Conservation (phyloP, 2,329 filamentous ascomycete species). For the Karstenula rhodostoma region DNA sequence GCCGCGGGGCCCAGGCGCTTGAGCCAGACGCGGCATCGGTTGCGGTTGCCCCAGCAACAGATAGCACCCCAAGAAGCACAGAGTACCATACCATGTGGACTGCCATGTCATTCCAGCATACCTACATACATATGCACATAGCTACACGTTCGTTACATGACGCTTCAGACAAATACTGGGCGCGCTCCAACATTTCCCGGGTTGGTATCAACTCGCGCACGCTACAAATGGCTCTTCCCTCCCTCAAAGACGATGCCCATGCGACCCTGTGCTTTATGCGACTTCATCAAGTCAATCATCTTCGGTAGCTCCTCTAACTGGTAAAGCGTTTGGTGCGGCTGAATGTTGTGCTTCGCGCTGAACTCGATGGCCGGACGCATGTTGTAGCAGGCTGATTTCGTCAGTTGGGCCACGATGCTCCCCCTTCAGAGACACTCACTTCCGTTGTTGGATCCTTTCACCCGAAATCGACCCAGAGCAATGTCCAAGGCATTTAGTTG, state of each 20-base stretch:
- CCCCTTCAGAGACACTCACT: constrained; percentile 29
- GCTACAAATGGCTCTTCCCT: constrained; percentile 1
- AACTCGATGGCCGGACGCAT: constrained; percentile 46
- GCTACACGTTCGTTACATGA: not conserved
- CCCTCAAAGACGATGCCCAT: constrained; percentile 43
- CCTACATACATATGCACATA: not conserved
- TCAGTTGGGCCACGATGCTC: constrained; percentile 53
- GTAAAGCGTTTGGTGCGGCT: constrained; percentile 38
- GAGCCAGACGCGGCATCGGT: not conserved
- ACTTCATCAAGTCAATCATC: constrained; percentile 47
- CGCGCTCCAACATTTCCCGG: not conserved
- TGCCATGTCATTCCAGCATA: not conserved
- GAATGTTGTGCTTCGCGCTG: constrained; percentile 43
- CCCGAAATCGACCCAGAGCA: constrained; percentile 34
- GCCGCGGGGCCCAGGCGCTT: constrained; percentile 4
- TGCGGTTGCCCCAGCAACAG: constrained; percentile 12
- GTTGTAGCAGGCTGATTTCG: constrained; percentile 51
- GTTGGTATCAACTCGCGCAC: no score
- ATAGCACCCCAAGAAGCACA: no score
- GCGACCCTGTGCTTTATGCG: constrained; percentile 39
- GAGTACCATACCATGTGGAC: not conserved
- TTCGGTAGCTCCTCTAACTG: constrained; percentile 44
- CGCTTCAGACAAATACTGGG: no score
- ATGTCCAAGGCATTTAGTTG: constrained; percentile 45
- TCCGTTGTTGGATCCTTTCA: constrained; percentile 45